Evolutionary conservation across 1,139 yeast genomes (phyloP).

Genomic region (Saccharomyces pastorianus): DNA sequence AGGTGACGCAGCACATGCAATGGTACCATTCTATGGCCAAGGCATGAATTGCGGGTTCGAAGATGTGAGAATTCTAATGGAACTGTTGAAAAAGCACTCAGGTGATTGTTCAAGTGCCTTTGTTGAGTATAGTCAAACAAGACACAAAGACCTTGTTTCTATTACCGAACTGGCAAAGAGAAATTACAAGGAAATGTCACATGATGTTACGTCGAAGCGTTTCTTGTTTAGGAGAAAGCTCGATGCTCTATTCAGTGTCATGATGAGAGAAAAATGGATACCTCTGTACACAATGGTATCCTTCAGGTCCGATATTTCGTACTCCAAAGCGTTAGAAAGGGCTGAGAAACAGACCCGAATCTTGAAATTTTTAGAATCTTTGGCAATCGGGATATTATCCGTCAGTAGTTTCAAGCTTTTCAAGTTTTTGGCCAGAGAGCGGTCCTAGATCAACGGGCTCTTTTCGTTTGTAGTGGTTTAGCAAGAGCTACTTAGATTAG

Average conservation of each 20-base stretch:
- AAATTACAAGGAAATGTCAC: slow-evolving; percentile 83
- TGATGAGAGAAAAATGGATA: slow-evolving; percentile 60
- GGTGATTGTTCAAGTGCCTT: slow-evolving; percentile 47
- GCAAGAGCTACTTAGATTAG: not conserved
- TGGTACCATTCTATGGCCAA: slow-evolving; percentile 97
- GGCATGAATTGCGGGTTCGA: slow-evolving; percentile 97
- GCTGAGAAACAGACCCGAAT: slow-evolving; percentile 41
- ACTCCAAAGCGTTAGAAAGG: slow-evolving; percentile 58
- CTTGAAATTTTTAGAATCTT: slow-evolving; percentile 13
- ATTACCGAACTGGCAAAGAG: slow-evolving; percentile 72
- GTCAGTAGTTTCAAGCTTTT: slow-evolving; percentile 5
- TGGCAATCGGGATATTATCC: slow-evolving; percentile 9
- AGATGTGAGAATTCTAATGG: slow-evolving; percentile 65
- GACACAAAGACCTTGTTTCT: slow-evolving; percentile 64
- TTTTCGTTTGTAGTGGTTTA: not conserved
- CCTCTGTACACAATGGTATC: slow-evolving; percentile 91
- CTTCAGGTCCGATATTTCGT: slow-evolving; percentile 74
- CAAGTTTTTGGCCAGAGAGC: not conserved
- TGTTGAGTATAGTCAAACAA: slow-evolving; percentile 43
- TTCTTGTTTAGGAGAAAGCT: slow-evolving; percentile 60
- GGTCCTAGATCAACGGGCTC: not conserved
- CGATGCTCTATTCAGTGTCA: slow-evolving; percentile 56
- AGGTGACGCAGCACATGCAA: slow-evolving; percentile 93
- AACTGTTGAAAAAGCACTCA: slow-evolving; percentile 40
- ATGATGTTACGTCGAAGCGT: slow-evolving; percentile 58